Evolutionary conservation across 2,329 filamentous ascomycete genomes (phyloP).

Genomic region (Macrophomina pseudophaseolina): DNA sequence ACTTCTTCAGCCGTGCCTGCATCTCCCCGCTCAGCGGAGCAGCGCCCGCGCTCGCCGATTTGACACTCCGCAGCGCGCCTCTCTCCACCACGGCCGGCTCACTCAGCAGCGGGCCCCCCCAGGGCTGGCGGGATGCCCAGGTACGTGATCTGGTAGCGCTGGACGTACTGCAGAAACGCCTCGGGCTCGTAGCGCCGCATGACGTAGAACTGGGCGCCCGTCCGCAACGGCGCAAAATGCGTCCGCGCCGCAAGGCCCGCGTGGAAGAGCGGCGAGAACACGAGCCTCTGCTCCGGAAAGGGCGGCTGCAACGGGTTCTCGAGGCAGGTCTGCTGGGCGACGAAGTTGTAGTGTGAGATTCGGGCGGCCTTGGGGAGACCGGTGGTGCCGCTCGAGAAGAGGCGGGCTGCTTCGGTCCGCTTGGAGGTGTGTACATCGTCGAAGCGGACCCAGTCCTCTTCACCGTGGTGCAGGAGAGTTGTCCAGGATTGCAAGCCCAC

Average conservation of each 20-base stretch:
- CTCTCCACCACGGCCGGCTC: background rate
- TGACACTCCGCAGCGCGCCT: background rate
- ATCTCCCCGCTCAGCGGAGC: conserved; percentile 4
- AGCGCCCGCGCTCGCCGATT: background rate
- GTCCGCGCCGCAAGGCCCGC: conserved; percentile 36
- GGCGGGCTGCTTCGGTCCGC: conserved; percentile 33
- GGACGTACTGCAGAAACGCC: conserved; percentile 52
- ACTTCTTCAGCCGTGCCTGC: background rate
- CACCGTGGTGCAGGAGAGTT: conserved; percentile 33
- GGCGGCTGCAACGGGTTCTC: background rate
- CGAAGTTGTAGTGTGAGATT: conserved; percentile 45
- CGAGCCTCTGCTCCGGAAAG: conserved; percentile 30
- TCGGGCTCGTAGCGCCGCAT: conserved; percentile 49
- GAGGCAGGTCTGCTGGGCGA: conserved; percentile 30
- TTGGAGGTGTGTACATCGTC: conserved; percentile 31
- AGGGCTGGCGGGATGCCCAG: conserved; percentile 60
- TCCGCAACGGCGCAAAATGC: conserved; percentile 40
- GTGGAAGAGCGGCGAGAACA: conserved; percentile 59
- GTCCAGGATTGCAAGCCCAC: conserved; percentile 29
- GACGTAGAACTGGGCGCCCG: conserved; percentile 37
- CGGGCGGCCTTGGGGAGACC: conserved; percentile 45
- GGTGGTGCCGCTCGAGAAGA: conserved; percentile 45
- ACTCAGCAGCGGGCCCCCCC: conserved; percentile 49
- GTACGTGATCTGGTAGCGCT: conserved; percentile 57
- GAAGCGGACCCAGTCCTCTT: conserved; percentile 38